phyloP scores from a whole-genome alignment of 306 rosid genomes.

The Ormosia semicastrata region DNA sequence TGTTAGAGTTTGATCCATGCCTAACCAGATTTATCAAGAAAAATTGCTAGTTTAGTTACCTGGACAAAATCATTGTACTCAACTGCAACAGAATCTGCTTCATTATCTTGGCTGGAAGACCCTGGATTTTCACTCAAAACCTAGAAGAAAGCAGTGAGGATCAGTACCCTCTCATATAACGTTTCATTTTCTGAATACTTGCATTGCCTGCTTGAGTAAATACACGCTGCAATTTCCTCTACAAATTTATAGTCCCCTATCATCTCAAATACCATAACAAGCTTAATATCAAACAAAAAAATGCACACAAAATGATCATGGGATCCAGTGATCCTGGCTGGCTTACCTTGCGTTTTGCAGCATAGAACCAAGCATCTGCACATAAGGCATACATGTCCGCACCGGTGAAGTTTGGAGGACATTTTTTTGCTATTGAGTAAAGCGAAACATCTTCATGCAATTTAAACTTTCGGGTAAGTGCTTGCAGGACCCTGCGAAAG shows the following conservation, averaged over 20 bases:
- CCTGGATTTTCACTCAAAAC: slow-evolving; percentile 59
- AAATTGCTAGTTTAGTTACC: slow-evolving; percentile 49
- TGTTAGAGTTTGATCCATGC: background rate
- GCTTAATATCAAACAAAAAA: slow-evolving; percentile 8
- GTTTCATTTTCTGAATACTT: background rate
- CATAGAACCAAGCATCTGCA: slow-evolving; percentile 96
- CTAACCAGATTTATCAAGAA: background rate
- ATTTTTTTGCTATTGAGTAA: slow-evolving; percentile 71
- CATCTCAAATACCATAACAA: background rate
- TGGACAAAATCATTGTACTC: slow-evolving; percentile 69
- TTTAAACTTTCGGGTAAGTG: slow-evolving; percentile 86
- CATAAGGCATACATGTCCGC: slow-evolving; percentile 98
- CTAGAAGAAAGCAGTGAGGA: slow-evolving; percentile 41
- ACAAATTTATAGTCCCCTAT: background rate
- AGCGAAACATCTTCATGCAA: slow-evolving; percentile 75
- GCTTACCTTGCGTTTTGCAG: slow-evolving; percentile 86
- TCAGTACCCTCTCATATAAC: background rate
- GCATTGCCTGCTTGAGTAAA: background rate
- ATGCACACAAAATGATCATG: background rate
- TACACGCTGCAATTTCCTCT: background rate
- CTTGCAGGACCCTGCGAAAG: slow-evolving; percentile 70
- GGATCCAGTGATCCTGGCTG: background rate
- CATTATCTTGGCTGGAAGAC: slow-evolving; percentile 52
- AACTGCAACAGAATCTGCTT: slow-evolving; percentile 61
- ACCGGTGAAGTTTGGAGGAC: slow-evolving; percentile 90